These are phyloP conservation scores for Chlamydomonas sphaeroides DNA, from an alignment of 139 green algal genomes.

Conservation along the genomic window DNA sequence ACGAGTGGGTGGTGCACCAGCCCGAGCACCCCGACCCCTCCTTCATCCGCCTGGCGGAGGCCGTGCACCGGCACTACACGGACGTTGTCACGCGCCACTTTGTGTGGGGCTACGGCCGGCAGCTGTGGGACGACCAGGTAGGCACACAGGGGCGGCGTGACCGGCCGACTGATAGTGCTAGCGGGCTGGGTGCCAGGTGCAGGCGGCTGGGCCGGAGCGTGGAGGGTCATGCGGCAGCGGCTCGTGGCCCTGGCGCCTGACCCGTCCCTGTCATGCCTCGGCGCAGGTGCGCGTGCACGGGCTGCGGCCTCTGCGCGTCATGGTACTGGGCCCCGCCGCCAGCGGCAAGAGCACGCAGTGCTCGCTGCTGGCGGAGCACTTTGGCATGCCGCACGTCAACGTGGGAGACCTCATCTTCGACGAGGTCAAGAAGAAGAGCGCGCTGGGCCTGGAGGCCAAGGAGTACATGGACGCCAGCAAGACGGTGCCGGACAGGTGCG, in stretches of 20 bases:
- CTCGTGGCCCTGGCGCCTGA: too few relatives aligned
- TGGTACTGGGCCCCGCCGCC: constrained; percentile 74
- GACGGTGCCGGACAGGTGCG: constrained; percentile 72
- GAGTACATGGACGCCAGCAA: constrained; percentile 73
- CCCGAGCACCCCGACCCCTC: constrained; percentile 45
- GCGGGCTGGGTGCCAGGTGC: too few relatives aligned
- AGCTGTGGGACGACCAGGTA: constrained; percentile 69
- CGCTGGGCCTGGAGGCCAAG: constrained; percentile 72
- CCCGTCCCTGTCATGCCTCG: too few relatives aligned
- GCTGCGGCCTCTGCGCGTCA: constrained; percentile 61
- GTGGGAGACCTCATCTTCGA: constrained; percentile 71
- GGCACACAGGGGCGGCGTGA: constrained; percentile 67
- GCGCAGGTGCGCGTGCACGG: constrained; percentile 65
- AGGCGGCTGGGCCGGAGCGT: too few relatives aligned
- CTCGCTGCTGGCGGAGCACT: constrained; percentile 51
- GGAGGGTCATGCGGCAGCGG: too few relatives aligned
- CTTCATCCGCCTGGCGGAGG: constrained; percentile 54
- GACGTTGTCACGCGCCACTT: constrained; percentile 59
- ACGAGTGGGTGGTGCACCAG: constrained; percentile 50
- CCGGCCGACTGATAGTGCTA: too few relatives aligned
- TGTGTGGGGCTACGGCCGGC: constrained; percentile 82
- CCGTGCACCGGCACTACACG: constrained; percentile 66
- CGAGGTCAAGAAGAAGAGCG: constrained; percentile 59
- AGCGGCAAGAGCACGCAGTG: constrained; percentile 75
- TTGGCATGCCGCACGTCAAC: constrained; percentile 66